These are phyloP conservation scores for Apophysomyces variabilis DNA, from an alignment of 371 early-diverging fungal species.

Conservation along the genomic window DNA sequence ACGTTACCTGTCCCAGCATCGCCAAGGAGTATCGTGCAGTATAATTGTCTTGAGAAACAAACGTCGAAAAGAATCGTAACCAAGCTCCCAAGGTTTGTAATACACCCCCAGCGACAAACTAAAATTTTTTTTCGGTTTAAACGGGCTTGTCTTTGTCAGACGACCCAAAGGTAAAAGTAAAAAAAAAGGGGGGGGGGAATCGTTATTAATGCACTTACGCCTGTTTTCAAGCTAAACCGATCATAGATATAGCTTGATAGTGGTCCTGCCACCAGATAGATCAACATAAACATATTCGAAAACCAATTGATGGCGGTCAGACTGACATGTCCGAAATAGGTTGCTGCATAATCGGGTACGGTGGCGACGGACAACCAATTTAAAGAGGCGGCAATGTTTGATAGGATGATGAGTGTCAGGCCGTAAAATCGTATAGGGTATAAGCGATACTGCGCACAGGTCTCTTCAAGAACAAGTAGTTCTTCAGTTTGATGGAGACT, in stretches of 20 bases:
- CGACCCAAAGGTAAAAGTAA: too few species aligned
- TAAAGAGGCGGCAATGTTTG: constrained; percentile 48
- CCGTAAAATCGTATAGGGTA: constrained; percentile 54
- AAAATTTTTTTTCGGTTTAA: neutral
- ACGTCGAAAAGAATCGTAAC: constrained; percentile 46
- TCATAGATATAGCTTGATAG: constrained; percentile 57
- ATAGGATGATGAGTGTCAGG: constrained; percentile 37
- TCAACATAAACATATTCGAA: constrained; percentile 55
- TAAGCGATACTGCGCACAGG: constrained; percentile 19
- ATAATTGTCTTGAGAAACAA: constrained; percentile 24
- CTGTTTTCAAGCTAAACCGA: constrained; percentile 51
- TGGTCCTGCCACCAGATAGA: constrained; percentile 58
- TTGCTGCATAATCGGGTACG: constrained; percentile 38
- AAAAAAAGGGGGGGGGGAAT: too few species aligned
- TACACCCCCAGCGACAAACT: constrained; percentile 43
- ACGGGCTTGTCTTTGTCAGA: neutral
- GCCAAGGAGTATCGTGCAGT: constrained; percentile 39
- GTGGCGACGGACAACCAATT: constrained; percentile 53
- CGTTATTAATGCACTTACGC: constrained; percentile 26
- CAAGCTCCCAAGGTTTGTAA: constrained; percentile 49
- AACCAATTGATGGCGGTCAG: constrained; percentile 50
- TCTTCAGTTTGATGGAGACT: too few species aligned
- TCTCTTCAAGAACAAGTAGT: too few species aligned
- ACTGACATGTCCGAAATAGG: constrained; percentile 31
- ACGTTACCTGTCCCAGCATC: constrained; percentile 45